phyloP scores from a whole-genome alignment of 2,329 filamentous ascomycete species.

The Colletotrichum eremochloae region DNA sequence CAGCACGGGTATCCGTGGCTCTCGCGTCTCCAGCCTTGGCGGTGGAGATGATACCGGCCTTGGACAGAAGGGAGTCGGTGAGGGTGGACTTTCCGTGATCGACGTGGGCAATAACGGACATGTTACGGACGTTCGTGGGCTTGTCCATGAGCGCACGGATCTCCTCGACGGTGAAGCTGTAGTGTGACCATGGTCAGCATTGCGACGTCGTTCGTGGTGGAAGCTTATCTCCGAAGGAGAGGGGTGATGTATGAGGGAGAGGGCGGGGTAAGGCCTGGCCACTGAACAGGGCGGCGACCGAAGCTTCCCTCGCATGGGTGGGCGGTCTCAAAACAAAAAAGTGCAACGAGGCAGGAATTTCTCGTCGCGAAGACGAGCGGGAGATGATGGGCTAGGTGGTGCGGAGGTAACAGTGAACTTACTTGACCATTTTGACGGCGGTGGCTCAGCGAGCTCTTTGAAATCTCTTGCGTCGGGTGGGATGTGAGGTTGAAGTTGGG shows the following conservation, averaged over 20 bases:
- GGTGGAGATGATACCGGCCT: conserved; percentile 99
- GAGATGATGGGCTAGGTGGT: conserved; percentile 22
- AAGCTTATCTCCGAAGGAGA: conserved; percentile 54
- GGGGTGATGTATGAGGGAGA: conserved; percentile 23
- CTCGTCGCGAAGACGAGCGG: background rate
- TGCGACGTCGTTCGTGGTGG: conserved; percentile 10
- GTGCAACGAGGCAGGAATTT: background rate
- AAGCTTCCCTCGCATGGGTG: conserved; percentile 14
- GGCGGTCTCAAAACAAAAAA: background rate
- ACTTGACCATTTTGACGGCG: conserved; percentile 99
- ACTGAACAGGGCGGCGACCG: conserved; percentile 9
- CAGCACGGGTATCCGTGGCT: conserved; percentile 95
- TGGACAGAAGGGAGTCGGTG: conserved; percentile 98
- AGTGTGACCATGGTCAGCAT: conserved; percentile 63
- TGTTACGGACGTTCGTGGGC: conserved; percentile 86
- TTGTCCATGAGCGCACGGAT: conserved; percentile 84
- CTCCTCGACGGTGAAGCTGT: conserved; percentile 98
- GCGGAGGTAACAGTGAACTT: conserved; percentile 64
- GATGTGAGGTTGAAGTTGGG: conserved; percentile 50
- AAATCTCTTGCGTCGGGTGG: conserved; percentile 48
- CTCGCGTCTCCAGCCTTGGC: conserved; percentile 96
- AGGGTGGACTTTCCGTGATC: conserved; percentile 99
- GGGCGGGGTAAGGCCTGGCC: conserved; percentile 32
- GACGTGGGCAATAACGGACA: conserved; percentile 99
- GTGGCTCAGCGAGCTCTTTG: conserved; percentile 63